Evolutionary conservation across 352 stramenopile species (phyloP).

Genomic region (Phytophthora aleatoria): DNA sequence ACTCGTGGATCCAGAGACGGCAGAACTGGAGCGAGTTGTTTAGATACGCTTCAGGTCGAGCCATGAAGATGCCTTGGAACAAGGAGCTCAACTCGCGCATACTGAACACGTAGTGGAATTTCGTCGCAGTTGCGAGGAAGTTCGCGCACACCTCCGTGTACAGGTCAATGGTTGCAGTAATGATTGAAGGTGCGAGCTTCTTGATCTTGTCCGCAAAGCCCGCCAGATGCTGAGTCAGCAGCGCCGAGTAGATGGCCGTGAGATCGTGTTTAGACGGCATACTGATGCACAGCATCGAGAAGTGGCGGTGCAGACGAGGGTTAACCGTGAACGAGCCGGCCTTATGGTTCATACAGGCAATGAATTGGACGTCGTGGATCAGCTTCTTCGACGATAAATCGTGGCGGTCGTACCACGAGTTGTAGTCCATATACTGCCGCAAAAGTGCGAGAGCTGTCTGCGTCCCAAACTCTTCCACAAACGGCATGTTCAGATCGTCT

Average conservation of each 20-base stretch:
- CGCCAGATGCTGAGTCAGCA: constrained; percentile 68
- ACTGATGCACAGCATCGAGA: constrained; percentile 77
- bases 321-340: constrained; percentile 89
- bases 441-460: constrained; percentile 90
- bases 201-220: constrained; percentile 86
- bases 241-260: constrained; percentile 66
- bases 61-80: constrained; percentile 85
- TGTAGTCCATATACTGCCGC: constrained; percentile 92
- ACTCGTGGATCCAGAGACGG: constrained; percentile 92
- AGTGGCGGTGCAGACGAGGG: constrained; percentile 88
- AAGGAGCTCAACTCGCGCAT: constrained; percentile 89
- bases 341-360: constrained; percentile 93
- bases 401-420: constrained; percentile 89
- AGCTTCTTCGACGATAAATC: constrained; percentile 88
- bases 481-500: constrained; percentile 92
- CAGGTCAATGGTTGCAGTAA: constrained; percentile 86
- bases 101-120: constrained; percentile 95
- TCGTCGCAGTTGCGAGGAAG: constrained; percentile 91
- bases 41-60: constrained; percentile 65
- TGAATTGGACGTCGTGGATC: constrained; percentile 89
- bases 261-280: constrained; percentile 75
- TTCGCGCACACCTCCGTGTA: constrained; percentile 70
- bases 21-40: constrained; percentile 68
- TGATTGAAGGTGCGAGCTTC: constrained; percentile 57
- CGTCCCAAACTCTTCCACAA: constrained; percentile 87